These are phyloP conservation scores for Lycium ferocissimum DNA, from an alignment of 257 asterid genomes.

Conservation along the genomic window DNA sequence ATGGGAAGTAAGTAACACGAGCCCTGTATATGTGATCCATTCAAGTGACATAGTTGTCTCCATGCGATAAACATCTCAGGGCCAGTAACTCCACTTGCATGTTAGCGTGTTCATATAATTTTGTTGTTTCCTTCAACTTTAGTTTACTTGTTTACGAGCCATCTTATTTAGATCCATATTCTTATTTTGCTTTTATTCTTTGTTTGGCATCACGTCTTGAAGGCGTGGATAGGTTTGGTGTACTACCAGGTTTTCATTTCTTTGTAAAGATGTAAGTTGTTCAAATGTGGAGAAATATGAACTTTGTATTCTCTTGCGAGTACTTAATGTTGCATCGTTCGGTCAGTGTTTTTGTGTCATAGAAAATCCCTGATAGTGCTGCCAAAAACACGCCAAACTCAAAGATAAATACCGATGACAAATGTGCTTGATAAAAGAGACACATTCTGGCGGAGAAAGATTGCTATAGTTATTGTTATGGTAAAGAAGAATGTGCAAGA, in stretches of 20 bases:
- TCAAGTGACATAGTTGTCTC: not conserved
- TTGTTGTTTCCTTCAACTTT: constrained; percentile 17
- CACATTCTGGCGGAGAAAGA: not conserved
- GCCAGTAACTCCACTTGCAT: constrained; percentile 3
- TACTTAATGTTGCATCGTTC: not conserved
- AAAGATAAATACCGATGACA: not conserved
- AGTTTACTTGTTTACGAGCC: not conserved
- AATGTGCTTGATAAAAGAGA: not conserved
- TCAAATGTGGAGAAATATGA: constrained; percentile 14
- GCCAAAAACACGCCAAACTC: not conserved
- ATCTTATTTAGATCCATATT: constrained; percentile 15
- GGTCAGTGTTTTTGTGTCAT: not conserved
- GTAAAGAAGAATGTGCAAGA: not conserved
- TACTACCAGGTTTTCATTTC: not conserved
- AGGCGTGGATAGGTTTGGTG: not conserved
- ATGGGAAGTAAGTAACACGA: not conserved
- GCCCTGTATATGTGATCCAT: constrained; percentile 5
- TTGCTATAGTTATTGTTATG: not conserved
- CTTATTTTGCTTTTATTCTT: not conserved
- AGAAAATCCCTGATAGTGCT: not conserved
- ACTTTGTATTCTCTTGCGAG: constrained; percentile 4
- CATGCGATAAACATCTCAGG: not conserved
- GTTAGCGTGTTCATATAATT: constrained; percentile 12
- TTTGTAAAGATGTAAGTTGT: constrained; percentile 22
- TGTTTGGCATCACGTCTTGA: not conserved